Base-by-base conservation (phyloP, 1,139 yeast species). In the Magnusiomyces sp. region DNA sequence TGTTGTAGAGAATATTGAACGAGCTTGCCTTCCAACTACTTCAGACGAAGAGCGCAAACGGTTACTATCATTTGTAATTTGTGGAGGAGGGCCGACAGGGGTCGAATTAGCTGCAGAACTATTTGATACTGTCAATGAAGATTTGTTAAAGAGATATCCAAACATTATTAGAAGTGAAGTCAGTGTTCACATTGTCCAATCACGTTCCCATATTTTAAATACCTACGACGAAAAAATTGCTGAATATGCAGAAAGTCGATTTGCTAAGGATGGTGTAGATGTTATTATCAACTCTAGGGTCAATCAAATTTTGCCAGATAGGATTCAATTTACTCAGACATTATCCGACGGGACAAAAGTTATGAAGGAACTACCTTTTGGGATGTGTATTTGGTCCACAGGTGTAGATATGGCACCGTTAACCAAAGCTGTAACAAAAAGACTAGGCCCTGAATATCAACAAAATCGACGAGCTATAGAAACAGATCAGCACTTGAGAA, bases 11-110 rank as follows among this genome's bases (percentile, higher is more conserved):
- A 72, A 78, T 55, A 67, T 80, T 49, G 85, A 80, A 62, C 65
- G 66, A 49, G 85, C 85, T 1, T 74, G 82, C 55, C 65, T 80
- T 56, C 83, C 84, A 53, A 76, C 83, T 0, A 78, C 81, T 1
- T 55, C 78, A 1, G 78, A 76, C 53, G 80, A 73, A 46, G 83
- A 80, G 61, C 74, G 83, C 57, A 77, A 74, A 59, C 72, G 73
- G 50, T 63, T 80, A 49, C 66, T 80, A 50, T 76, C 81, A 55
- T 79, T 79, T 67, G 85, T 80, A 27, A 74, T 80, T 41, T 80
- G 84, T 61, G 86, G 85, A 54, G 86, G 84, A 52, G 85, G 85
- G 32, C 85, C 85, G 55, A 80, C 85, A 1, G 86, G 86, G 56
- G 82, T 79, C 41, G 86, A 80, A 61, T 72, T 80, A 56, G 85